These are phyloP conservation scores for Blastomyces silverae DNA, from an alignment of 2,329 filamentous ascomycete genomes.

Conservation along the genomic window DNA sequence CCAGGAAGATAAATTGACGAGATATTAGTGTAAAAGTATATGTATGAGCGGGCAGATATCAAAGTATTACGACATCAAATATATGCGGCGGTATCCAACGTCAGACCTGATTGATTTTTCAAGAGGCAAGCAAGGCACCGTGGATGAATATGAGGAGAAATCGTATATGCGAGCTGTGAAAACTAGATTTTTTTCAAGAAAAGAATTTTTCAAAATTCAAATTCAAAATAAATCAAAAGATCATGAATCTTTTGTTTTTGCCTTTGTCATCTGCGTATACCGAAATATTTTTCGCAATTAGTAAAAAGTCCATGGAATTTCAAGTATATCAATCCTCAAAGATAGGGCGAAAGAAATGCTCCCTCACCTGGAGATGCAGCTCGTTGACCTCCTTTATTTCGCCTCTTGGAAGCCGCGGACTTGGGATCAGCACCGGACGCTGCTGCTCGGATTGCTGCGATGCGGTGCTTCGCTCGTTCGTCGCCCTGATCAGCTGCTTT, in stretches of 20 bases:
- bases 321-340: not conserved
- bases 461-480: constrained; percentile 76
- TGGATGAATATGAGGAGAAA: not conserved
- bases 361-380: constrained; percentile 2
- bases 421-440: constrained; percentile 50
- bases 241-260: constrained; percentile 24
- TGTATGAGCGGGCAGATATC: not conserved
- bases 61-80: not conserved
- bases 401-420: constrained; percentile 22
- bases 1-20: not conserved
- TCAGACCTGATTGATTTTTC: not conserved
- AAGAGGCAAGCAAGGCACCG: not conserved
- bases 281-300: not conserved
- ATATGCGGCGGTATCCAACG: not conserved
- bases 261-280: constrained; percentile 18
- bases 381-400: not conserved
- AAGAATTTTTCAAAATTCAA: not conserved
- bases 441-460: constrained; percentile 79
- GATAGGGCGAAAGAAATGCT: too few relatives aligned
- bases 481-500: constrained; percentile 89
- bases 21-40: not conserved
- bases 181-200: not conserved
- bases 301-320: not conserved
- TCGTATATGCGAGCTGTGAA: not conserved
- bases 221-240: constrained; percentile 21